phyloP scores from a whole-genome alignment of 2,329 filamentous ascomycete genomes.

The Apiospora kogelbergensis region DNA sequence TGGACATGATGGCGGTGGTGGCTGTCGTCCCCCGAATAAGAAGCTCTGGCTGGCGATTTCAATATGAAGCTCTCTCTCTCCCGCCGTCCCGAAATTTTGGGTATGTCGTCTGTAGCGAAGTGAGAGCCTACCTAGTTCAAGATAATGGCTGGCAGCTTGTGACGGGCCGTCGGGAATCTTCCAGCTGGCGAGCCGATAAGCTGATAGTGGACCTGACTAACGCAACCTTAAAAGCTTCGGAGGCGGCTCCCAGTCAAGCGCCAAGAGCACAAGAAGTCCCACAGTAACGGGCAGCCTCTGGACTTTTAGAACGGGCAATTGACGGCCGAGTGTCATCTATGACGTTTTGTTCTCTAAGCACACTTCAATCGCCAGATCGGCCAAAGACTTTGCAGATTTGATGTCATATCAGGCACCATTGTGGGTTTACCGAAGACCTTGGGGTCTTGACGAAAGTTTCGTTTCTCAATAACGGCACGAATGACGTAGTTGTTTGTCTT shows the following conservation, averaged over 20 bases:
- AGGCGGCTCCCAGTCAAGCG: background rate
- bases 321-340: background rate
- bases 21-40: background rate
- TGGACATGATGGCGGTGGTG: constrained; percentile 60
- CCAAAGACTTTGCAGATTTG: constrained; percentile 1
- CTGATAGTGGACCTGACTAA: constrained; percentile 3
- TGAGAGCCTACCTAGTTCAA: background rate
- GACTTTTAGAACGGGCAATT: background rate
- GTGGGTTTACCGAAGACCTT: background rate
- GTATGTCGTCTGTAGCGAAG: constrained; percentile 1
- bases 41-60: background rate
- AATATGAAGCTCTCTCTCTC: background rate
- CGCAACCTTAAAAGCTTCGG: background rate
- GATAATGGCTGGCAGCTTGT: background rate
- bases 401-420: constrained; percentile 6
- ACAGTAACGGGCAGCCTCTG: background rate
- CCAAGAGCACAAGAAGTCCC: background rate
- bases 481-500: background rate
- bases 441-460: background rate
- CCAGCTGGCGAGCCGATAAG: constrained; percentile 1
- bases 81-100: constrained; percentile 4
- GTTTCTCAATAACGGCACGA: background rate
- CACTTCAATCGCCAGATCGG: background rate
- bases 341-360: background rate
- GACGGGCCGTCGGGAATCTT: background rate